phyloP scores from a whole-genome alignment of 208 protist genomes.

The Trypanosoma melophagium region DNA sequence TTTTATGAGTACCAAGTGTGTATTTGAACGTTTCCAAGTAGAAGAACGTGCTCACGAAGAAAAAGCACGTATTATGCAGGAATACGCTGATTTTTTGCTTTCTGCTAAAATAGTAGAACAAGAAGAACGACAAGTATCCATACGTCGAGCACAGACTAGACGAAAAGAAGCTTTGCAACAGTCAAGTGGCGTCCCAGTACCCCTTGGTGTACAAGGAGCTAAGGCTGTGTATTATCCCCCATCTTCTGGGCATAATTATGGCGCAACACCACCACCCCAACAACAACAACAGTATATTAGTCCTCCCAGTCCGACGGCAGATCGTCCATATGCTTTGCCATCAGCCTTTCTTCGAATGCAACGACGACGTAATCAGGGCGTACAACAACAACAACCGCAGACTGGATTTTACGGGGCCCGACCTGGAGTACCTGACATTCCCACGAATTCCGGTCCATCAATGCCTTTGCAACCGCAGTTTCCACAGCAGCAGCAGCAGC shows the following conservation, averaged over 20 bases:
- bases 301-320: neutral
- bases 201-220: neutral
- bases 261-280: neutral
- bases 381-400: slow-evolving; percentile 2
- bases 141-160: slow-evolving; percentile 9
- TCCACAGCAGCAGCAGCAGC: slow-evolving; percentile 3
- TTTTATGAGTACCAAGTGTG: slow-evolving; percentile 49
- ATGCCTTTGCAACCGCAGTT: neutral
- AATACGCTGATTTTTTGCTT: slow-evolving; percentile 43
- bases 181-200: neutral
- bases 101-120: slow-evolving; percentile 43
- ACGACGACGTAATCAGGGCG: neutral
- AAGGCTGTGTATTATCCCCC: too few species aligned
- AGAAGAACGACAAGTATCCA: slow-evolving; percentile 34
- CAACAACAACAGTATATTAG: neutral
- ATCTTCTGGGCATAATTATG: too few species aligned
- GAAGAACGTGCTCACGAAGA: slow-evolving; percentile 33
- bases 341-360: neutral
- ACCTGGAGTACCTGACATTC: neutral
- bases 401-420: neutral
- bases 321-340: neutral
- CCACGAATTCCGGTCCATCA: neutral
- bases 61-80: slow-evolving; percentile 39
- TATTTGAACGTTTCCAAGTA: slow-evolving; percentile 43
- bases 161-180: slow-evolving; percentile 5